Conservation (phyloP, 371 early-diverging fungal genomes). For the Mortierella sp. region DNA sequence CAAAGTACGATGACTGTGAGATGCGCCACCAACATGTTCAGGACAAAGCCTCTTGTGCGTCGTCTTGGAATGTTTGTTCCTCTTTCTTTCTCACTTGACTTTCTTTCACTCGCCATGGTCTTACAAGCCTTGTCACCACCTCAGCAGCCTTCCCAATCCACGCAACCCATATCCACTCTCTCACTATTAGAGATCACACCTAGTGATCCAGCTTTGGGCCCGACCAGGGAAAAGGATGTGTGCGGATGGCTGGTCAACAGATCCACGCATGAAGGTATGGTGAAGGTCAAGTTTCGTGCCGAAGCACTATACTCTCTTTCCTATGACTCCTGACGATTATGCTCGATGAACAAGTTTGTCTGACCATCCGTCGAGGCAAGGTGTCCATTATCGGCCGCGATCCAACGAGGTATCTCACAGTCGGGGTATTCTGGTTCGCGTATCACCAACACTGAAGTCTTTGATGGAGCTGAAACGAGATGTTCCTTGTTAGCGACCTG, state of each 20-base stretch:
- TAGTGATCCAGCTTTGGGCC: neutral
- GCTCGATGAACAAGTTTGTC: too few relatives aligned
- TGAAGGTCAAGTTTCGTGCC: too few relatives aligned
- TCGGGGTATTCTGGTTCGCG: too few relatives aligned
- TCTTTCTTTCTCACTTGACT: too few relatives aligned
- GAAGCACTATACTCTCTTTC: too few relatives aligned
- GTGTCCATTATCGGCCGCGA: constrained; percentile 21
- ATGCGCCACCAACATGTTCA: too few relatives aligned
- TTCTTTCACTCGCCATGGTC: constrained; percentile 4
- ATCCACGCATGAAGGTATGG: constrained; percentile 23
- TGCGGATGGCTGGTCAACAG: constrained; percentile 36
- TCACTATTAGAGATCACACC: neutral
- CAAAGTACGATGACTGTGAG: too few relatives aligned
- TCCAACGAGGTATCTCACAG: constrained; percentile 23
- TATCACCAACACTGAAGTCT: too few relatives aligned
- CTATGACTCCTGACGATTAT: too few relatives aligned
- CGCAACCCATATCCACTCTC: constrained; percentile 4
- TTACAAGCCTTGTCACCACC: constrained; percentile 5
- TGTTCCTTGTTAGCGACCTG: constrained; percentile 33
- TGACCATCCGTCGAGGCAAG: constrained; percentile 11
- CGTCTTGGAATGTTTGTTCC: too few relatives aligned
- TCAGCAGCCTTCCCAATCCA: constrained; percentile 13
- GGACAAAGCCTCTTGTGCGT: neutral
- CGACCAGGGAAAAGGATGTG: constrained; percentile 1
- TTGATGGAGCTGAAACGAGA: too few relatives aligned